phyloP scores from a whole-genome alignment of 106 monocot species.

The Phalaenopsis equestris region DNA sequence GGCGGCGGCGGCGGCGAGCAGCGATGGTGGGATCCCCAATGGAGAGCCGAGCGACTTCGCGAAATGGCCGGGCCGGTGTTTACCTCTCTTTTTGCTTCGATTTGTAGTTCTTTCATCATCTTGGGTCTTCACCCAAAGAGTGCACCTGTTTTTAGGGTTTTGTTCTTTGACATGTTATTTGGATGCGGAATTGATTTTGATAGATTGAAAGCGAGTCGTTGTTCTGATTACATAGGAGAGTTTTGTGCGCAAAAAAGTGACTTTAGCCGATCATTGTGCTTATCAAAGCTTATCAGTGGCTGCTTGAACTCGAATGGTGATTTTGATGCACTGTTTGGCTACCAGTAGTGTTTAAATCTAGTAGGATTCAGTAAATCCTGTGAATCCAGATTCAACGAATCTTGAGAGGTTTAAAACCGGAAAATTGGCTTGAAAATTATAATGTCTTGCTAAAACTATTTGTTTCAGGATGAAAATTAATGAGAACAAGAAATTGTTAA shows the following conservation, averaged over 20 bases:
- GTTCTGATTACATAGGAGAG: not conserved
- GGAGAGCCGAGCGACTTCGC: slow-evolving; percentile 21
- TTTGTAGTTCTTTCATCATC: not conserved
- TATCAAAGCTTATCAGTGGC: not conserved
- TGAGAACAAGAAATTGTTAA: too few relatives aligned
- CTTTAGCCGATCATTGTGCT: not conserved
- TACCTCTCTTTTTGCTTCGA: slow-evolving; percentile 13
- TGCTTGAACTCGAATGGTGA: not conserved
- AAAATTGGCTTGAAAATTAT: too few relatives aligned
- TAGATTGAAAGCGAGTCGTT: not conserved
- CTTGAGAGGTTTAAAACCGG: too few relatives aligned
- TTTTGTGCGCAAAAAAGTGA: not conserved
- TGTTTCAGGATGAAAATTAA: too few relatives aligned
- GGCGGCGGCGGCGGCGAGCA: slow-evolving; percentile 14
- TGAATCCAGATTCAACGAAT: too few relatives aligned
- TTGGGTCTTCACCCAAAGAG: not conserved
- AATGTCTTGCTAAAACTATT: too few relatives aligned
- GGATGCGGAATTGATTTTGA: not conserved
- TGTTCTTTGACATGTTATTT: not conserved
- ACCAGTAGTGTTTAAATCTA: too few relatives aligned
- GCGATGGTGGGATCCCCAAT: slow-evolving; percentile 31
- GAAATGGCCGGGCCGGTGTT: slow-evolving; percentile 19
- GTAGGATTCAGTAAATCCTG: too few relatives aligned
- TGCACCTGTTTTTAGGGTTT: not conserved
- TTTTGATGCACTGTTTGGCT: not conserved